Base-by-base conservation (phyloP, 257 asterid genomes). In the Phtheirospermum japonicum region DNA sequence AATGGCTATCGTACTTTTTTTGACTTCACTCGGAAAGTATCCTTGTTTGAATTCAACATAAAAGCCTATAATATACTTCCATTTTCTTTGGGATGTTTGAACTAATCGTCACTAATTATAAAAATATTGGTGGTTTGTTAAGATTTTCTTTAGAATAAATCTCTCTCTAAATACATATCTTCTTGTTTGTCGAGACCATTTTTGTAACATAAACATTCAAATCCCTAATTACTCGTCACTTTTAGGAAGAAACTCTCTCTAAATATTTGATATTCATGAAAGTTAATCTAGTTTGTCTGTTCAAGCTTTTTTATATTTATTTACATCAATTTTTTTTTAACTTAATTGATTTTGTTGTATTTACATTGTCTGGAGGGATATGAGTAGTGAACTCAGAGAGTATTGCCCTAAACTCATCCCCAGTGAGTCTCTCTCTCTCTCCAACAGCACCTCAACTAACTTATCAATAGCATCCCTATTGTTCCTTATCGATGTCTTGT, bases 391-490 rank as follows among this genome's bases (percentile, higher is more conserved):
- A 80, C 57, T 80, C 75, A 7, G 83, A 77, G 9, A 87, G 78
- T 2, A 82, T 55, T 9, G 81, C 78, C 26, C 86, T 82, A 28
- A 87, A 82, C 69, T 87, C 90, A n/a, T 85, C 87, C 39, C 95
- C 95, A 7, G 77, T 72, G 14, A 87, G 67, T n/a, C n/a, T 12
- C 84, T 83, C 63, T 85, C 96, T 67, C 73, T 85, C 75, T 87
- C 96, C 65, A 85, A 65, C 60, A 87, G 30, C 68, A 80, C 79
- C 12, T 87, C 94, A 1, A 77, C 94, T 13, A 83, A 36, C 71
- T 76, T 85, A 52, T 87, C 94, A 51, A 85, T 79, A 4, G 82
- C 87, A 40, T 81, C 87, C 72, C 89, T 82, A 66, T 79, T 85
- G 71, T 76, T 77, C 76, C 71, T 76, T 49, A 68, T 82, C 90